Evolutionary conservation across 441 rosid species (phyloP), one percentile per base, ranked within the genome.

Genomic region (Arabidopsis hybrid): DNA sequence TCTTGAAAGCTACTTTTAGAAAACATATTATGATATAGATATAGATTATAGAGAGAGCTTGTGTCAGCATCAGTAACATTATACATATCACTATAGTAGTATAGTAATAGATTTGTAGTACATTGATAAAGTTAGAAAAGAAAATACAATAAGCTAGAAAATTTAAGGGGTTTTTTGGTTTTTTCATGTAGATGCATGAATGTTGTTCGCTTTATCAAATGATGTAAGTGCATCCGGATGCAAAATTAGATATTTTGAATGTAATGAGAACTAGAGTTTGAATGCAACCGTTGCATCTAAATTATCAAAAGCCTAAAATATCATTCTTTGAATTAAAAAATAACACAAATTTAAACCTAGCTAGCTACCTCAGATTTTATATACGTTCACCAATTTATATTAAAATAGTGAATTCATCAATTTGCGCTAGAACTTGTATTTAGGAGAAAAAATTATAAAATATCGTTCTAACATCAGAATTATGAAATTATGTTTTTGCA

Each of bases 1-100:
- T 4, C 60, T 76, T 76, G 75, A 75, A 53, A 75, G 59, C 51
- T 68, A 75, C 79, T 68, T 68, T 61, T 50, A 66, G 14, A 36
- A 17, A 65, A 47, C 42, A 57, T 36, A 36, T 65, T 57, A 35
- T 65, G 61, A 43, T 43, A 43, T 21, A 21, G 26, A 36, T 42
- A 62, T 16, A 18, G 26, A 21, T 21, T 71, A 9, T 17, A 14
- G 2, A 55, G 21, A 45, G 49, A 72, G n/a, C 18, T 45, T 55
- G 34, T 46, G 65, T 64, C 76, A 21, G 52, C 51, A 57, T 73
- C 77, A 56, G 34, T 65, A 46, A 8, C 47, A 55, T 45, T 64
- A 34, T 34, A 34, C 36, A 64, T 69, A 60, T 47, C 58, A 38
- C 67, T 31, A 39, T 52, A 39, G 17, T 62, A 3, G 39, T 65